Percentiles rank a stretch among this genome's conserved stretches.
Conservation (phyloP, 2,329 filamentous ascomycete species). For the Pyrenochaeta sp. region DNA sequence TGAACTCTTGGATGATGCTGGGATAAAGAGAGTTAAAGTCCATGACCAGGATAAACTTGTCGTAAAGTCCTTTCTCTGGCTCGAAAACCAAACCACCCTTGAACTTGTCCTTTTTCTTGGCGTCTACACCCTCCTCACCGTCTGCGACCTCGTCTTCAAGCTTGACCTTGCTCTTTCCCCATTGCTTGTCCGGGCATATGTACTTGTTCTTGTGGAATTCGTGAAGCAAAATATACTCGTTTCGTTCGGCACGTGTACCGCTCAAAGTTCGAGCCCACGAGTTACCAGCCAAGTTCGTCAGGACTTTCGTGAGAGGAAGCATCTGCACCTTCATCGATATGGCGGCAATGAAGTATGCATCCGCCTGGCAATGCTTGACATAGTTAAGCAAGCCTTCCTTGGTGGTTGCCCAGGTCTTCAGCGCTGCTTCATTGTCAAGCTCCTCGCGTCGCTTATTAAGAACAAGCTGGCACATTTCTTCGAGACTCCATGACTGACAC, state of each 20-base stretch:
- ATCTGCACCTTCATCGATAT: slow-evolving; percentile 89
- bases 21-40: slow-evolving; percentile 99
- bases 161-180: slow-evolving; percentile 76
- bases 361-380: slow-evolving; percentile 89
- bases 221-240: slow-evolving; percentile 98
- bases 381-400: slow-evolving; percentile 92
- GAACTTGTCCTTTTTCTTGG: slow-evolving; percentile 99
- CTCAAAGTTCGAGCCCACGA: slow-evolving; percentile 97
- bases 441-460: slow-evolving; percentile 80
- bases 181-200: slow-evolving; percentile 95
- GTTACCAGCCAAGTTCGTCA: slow-evolving; percentile 96
- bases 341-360: slow-evolving; percentile 95
- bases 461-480: slow-evolving; percentile 95
- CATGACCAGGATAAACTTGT: slow-evolving; percentile 99
- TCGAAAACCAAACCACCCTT: slow-evolving; percentile 99
- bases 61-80: slow-evolving; percentile 95
- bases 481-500: slow-evolving; percentile 97
- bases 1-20: slow-evolving; percentile 98
- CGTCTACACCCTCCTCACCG: slow-evolving; percentile 70
- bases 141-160: slow-evolving; percentile 76
- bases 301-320: slow-evolving; percentile 88
- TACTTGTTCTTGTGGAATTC: slow-evolving; percentile 98
- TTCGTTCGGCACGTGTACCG: slow-evolving; percentile 94
- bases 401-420: slow-evolving; percentile 85
- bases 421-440: slow-evolving; percentile 83